These are phyloP conservation scores for Euphorbia schlechtendalii DNA, from an alignment of 441 rosid genomes.

Conservation along the genomic window DNA sequence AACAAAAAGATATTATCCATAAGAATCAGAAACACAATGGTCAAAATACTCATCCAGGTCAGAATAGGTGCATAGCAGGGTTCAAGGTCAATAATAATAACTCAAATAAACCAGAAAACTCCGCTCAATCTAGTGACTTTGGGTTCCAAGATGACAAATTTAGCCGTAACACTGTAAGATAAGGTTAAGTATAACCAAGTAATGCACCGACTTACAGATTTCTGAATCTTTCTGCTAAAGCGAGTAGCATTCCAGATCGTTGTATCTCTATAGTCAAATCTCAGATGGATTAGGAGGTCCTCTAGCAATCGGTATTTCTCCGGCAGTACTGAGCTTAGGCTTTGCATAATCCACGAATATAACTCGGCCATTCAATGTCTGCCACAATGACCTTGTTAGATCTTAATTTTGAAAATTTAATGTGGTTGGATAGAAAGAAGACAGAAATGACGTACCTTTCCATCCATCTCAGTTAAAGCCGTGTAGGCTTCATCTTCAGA, in stretches of 20 bases:
- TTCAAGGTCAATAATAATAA: too few relatives aligned
- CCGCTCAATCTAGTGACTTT: too few relatives aligned
- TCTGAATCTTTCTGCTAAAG: not conserved
- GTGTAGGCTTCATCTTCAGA: slow-evolving; percentile 63
- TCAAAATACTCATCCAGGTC: too few relatives aligned
- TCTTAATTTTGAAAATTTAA: not conserved
- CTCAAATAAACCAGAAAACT: too few relatives aligned
- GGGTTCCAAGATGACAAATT: not conserved
- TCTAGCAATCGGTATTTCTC: slow-evolving; percentile 62
- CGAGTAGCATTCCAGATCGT: not conserved
- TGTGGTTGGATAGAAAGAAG: not conserved
- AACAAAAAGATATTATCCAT: too few relatives aligned
- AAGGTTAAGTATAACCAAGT: not conserved
- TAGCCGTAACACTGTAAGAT: not conserved
- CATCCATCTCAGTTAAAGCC: slow-evolving; percentile 56
- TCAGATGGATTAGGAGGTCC: slow-evolving; percentile 62
- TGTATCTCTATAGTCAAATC: not conserved
- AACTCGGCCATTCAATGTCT: slow-evolving; percentile 63
- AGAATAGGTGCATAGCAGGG: too few relatives aligned
- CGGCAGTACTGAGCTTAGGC: slow-evolving; percentile 26
- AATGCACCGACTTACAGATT: too few relatives aligned
- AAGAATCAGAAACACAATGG: too few relatives aligned
- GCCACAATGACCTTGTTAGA: slow-evolving; percentile 19
- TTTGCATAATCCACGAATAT: slow-evolving; percentile 72
- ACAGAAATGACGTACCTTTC: slow-evolving; percentile 41